Conservation (phyloP, 1,284 basidiomycete species). For the Laetiporus sulphureus region DNA sequence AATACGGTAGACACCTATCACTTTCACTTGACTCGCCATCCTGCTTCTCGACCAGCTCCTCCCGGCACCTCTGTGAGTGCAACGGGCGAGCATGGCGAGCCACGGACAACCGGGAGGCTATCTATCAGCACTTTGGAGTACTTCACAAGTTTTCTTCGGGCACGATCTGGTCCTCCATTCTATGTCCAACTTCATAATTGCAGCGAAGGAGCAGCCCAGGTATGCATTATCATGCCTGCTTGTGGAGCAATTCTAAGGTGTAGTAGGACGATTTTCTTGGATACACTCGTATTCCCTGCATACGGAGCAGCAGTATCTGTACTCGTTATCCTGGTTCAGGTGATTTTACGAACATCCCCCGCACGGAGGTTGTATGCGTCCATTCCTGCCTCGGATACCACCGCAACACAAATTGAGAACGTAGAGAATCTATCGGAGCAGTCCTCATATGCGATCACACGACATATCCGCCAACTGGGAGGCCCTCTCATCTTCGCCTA, state of each 20-base stretch:
- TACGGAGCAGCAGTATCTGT: slow-evolving; percentile 8
- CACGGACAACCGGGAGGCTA: not conserved
- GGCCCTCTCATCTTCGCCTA: slow-evolving; percentile 19
- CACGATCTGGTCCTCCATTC: too few relatives aligned
- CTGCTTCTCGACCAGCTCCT: not conserved
- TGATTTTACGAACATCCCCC: not conserved
- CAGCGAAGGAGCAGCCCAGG: too few relatives aligned
- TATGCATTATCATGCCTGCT: too few relatives aligned
- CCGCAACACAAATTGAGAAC: too few relatives aligned
- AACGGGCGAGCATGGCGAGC: slow-evolving; percentile 2
- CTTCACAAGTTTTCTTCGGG: slow-evolving; percentile 5
- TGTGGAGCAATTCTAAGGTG: too few relatives aligned
- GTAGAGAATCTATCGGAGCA: slow-evolving; percentile 1
- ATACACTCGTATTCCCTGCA: slow-evolving; percentile 6
- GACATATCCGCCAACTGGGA: slow-evolving; percentile 15
- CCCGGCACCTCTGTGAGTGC: not conserved
- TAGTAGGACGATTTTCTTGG: not conserved
- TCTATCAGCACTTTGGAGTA: not conserved
- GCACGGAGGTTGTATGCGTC: slow-evolving; percentile 7
- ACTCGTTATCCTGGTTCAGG: slow-evolving; percentile 8
- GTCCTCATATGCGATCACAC: slow-evolving; percentile 15
- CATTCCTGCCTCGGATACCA: not conserved
- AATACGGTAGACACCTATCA: too few relatives aligned
- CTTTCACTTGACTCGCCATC: too few relatives aligned
- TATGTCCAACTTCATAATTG: too few relatives aligned